These are phyloP conservation scores for Apiospora hydei DNA, from an alignment of 2,329 filamentous ascomycete species.

Conservation along the genomic window DNA sequence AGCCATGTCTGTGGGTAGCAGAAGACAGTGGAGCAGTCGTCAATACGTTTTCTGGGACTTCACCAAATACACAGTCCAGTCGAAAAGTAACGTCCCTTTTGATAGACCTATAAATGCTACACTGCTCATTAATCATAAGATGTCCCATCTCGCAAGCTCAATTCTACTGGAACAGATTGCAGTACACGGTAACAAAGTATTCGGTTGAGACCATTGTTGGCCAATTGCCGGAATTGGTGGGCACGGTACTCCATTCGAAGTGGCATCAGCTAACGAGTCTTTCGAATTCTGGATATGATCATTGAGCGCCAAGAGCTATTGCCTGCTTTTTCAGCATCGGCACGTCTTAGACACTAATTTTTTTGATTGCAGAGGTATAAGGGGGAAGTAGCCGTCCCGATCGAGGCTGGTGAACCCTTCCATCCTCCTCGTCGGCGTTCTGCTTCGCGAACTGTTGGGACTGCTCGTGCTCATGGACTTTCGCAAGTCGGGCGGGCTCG, in stretches of 20 bases:
- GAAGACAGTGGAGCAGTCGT: neutral
- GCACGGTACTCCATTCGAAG: neutral
- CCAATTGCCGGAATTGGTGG: neutral
- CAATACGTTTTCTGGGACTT: neutral
- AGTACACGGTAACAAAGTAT: neutral
- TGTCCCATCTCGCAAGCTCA: neutral
- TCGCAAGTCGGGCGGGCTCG: slow-evolving; percentile 33
- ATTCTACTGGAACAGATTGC: neutral
- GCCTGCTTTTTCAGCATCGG: neutral
- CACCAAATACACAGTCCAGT: neutral
- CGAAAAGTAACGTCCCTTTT: neutral
- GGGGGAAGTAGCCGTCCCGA: slow-evolving; percentile 54
- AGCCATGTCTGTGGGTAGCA: neutral
- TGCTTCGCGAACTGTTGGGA: slow-evolving; percentile 37
- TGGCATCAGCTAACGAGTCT: neutral
- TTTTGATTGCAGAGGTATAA: slow-evolving; percentile 24
- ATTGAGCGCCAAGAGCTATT: neutral
- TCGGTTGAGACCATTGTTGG: too few relatives aligned
- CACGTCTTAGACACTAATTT: slow-evolving; percentile 15
- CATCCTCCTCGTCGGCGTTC: slow-evolving; percentile 52
- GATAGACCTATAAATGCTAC: neutral
- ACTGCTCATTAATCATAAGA: slow-evolving; percentile 11
- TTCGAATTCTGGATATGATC: too few relatives aligned
- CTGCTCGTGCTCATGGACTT: slow-evolving; percentile 53
- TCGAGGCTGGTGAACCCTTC: slow-evolving; percentile 42